Base-by-base conservation (phyloP, 2,329 filamentous ascomycete species). In the Colletotrichum sp. region DNA sequence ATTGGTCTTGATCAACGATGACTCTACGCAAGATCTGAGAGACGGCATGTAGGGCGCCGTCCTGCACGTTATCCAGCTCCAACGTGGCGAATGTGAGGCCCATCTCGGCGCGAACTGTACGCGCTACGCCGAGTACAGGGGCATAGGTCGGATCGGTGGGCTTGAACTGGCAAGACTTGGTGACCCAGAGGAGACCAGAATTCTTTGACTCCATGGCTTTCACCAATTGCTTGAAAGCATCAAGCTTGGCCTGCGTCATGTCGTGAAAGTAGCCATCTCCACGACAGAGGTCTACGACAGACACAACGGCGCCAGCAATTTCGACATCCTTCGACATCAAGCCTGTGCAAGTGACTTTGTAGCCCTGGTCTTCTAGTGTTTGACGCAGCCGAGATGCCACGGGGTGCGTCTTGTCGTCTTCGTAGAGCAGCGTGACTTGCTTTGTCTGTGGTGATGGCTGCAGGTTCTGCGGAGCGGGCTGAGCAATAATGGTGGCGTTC, bases 91-190 rank as follows among this genome's bases (percentile, higher is more conserved):
- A 79, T 6, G 79, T 65, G 2, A 83, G 44, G 0, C 66, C 71
- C n/a, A 79, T 68, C 77, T 85, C 84, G 3, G 75, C 77, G n/a
- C 83, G 81, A 6, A 84, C 76, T 1, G 80, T 80, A 2, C 84
- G 78, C 1, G 81, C 79, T 0, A 80, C 63, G 2, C 84, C 84
- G 16, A 84, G 75, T 4, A 80, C 71, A 18, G 79, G 79, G 0
- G 81, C 82, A 13, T 79, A 82, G 13, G 75, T 52, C 0, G 84
- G 83, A 44, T 82, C 79, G 2, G 12, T 9, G 55, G 81, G 82
- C 0, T 70, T 44, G 1, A 81, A 67, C 36, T 84, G 81, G 7
- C 75, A 75, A 1, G 78, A 70, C 3, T 79, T 78, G 2, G 83
- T 84, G 10, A 85, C 28, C 84, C 84, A 85, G 8, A 85, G 44